Evolutionary conservation across 768 basidiomycete species (phyloP).

Genomic region (Cantharellus cinnabarinus): DNA sequence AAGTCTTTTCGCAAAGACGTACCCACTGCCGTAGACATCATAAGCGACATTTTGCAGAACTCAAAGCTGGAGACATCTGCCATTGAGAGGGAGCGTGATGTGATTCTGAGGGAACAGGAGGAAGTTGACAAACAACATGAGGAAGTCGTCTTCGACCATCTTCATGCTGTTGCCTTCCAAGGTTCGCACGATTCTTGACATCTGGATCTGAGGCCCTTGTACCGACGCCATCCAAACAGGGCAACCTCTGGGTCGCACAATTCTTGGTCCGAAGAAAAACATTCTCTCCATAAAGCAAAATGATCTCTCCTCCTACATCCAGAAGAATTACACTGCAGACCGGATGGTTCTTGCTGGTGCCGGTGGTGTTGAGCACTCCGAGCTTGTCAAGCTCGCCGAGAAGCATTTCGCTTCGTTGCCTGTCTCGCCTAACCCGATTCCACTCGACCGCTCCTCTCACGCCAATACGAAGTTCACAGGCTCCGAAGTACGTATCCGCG

Average conservation of each 20-base stretch:
- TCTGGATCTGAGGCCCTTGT: not conserved
- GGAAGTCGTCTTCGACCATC: constrained; percentile 96
- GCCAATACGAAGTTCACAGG: constrained; percentile 71
- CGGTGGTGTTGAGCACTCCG: constrained; percentile 80
- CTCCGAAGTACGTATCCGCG: constrained; percentile 85
- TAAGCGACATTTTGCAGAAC: constrained; percentile 94
- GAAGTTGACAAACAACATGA: constrained; percentile 98
- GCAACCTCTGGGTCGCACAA: constrained; percentile 89
- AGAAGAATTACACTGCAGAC: constrained; percentile 95
- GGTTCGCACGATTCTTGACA: constrained; percentile 27
- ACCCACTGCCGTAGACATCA: constrained; percentile 77
- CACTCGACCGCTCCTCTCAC: constrained; percentile 62
- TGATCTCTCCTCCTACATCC: constrained; percentile 78
- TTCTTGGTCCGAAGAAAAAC: constrained; percentile 89
- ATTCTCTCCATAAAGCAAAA: constrained; percentile 87
- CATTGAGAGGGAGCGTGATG: constrained; percentile 88
- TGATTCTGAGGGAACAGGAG: constrained; percentile 92
- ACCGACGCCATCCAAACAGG: constrained; percentile 23
- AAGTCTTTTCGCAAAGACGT: constrained; percentile 97
- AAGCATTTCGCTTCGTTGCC: constrained; percentile 83
- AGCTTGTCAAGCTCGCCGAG: constrained; percentile 87
- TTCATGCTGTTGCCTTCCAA: constrained; percentile 93
- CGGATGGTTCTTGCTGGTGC: constrained; percentile 98
- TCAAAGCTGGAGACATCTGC: constrained; percentile 75
- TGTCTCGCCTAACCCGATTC: constrained; percentile 68